Evolutionary conservation across 2,329 filamentous ascomycete genomes (phyloP), one percentile per base, ranked within the genome.

Genomic region (Pestalotiopsis sp.): DNA sequence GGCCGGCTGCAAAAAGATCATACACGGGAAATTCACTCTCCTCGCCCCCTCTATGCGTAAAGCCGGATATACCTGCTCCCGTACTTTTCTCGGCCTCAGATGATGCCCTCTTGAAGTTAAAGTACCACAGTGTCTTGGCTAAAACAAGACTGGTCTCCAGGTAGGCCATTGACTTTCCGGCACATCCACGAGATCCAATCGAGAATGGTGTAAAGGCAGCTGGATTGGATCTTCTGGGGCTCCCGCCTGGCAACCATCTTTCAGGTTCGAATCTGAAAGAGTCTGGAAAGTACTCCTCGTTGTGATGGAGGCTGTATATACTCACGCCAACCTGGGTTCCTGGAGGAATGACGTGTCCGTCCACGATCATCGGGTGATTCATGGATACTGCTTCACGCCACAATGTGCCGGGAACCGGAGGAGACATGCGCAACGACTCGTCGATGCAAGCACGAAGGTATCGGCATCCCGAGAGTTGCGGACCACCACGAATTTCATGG

Each of bases 401-500:
- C 60, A 83, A 66, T 66, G 78, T 66, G 66, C 74, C 71, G 66
- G 78, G 76, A 0, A 82, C 80, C 0, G 83, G 80, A 3, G 85
- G 83, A 4, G 81, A 81, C 65, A 85, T 75, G 17, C 85, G 80
- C 68, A 86, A 75, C 0, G 80, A 75, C 72, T 87, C 84, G 58
- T 86, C 80, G 56, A 87, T 79, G 67, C 80, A 81, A 4, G 84
- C 85, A 4, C 79, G 78, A 0, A 87, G 75, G 70, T 85, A 86
- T 0, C 66, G 68, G 70, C 79, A 83, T 13, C 68, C 72, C 25
- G 77, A 73, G 6, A 86, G 73, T 7, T 73, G 69, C 2, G 75
- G 56, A 3, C 79, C 79, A 45, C 70, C 66, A 3, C 66, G 63
- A 31, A 81, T 81, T 1, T 77, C 72, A 2, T 70, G 71, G n/a